These are phyloP conservation scores for Eucommia ulmoides DNA, from an alignment of 257 asterid species.

Conservation along the genomic window DNA sequence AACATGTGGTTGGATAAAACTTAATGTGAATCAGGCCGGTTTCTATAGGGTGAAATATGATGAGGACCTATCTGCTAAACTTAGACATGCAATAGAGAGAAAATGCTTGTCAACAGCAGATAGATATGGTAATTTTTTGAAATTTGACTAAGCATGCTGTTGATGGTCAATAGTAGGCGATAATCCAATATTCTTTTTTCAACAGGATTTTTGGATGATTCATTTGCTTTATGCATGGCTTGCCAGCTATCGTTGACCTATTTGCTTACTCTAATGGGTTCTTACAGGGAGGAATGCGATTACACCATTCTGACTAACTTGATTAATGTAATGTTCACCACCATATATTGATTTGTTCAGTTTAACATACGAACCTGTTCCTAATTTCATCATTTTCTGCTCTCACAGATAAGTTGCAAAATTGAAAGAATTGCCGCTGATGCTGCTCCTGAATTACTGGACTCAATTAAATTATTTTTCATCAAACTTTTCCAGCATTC, in stretches of 20 bases:
- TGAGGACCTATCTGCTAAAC: conserved; percentile 66
- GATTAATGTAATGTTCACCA: conserved; percentile 47
- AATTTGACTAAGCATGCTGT: neutral
- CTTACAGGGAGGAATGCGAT: conserved; percentile 73
- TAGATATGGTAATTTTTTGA: conserved; percentile 49
- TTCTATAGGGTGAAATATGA: conserved; percentile 87
- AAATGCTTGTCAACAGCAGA: conserved; percentile 62
- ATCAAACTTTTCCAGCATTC: conserved; percentile 77
- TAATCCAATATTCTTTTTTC: conserved; percentile 15
- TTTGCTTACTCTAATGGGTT: conserved; percentile 73
- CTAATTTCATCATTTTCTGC: conserved; percentile 4
- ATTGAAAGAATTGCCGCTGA: conserved; percentile 62
- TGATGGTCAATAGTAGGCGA: too few species aligned
- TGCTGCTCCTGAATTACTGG: conserved; percentile 59
- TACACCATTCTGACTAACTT: conserved; percentile 71
- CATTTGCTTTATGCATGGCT: conserved; percentile 71
- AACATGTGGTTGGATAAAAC: conserved; percentile 67
- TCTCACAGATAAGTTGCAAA: conserved; percentile 55
- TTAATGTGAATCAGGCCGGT: conserved; percentile 76
- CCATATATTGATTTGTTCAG: neutral
- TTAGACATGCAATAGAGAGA: conserved; percentile 69
- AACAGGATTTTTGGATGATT: conserved; percentile 86
- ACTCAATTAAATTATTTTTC: conserved; percentile 54
- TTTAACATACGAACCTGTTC: conserved; percentile 1
- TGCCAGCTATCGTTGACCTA: conserved; percentile 71